Evolutionary conservation across 1,139 yeast genomes (phyloP), one percentile per base, ranked within the genome.

Genomic region (Meyerozyma carpophila): DNA sequence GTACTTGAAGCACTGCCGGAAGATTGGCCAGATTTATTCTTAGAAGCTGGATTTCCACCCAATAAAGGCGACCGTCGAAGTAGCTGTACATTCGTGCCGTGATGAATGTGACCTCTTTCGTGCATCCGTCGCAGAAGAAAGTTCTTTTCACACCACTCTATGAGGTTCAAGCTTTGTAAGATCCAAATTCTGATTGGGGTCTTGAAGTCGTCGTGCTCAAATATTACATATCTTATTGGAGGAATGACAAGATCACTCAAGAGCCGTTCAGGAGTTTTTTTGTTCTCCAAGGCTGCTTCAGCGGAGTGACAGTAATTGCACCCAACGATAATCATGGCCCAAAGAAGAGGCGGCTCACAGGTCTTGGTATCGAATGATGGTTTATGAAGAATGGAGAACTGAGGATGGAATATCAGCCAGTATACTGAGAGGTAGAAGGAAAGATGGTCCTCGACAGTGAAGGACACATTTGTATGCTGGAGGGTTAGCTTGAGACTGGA

Each of bases 81-180:
- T 44, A 87, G 62, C 59, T 86, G 94, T 18, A 84, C 79, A 0
- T 87, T 81, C 0, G 90, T 77, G 1, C 90, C 93, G 56, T 85
- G 90, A 55, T 86, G 93, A 9, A 86, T 66, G 55, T 81, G 86
- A 0, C 87, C 87, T 40, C 95, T 61, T 57, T 85, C 94, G 56
- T 86, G 94, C 53, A 83, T 63, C 32, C 66, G 65, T 48, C 87
- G 65, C 48, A 75, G 65, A 41, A 82, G 63, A 52, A 82, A 77
- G 41, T 82, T 73, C 58, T 85, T 83, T 54, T 87, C 95, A 53
- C 76, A 80, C 56, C 78, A 74, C 56, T 84, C 91, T 31, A 85
- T 60, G 44, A 85, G 55, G 43, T 82, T 65, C 41, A 85, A 65
- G 40, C 84, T 70, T 55, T 84, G 93, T 40, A 84, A 68, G 2